Evolutionary conservation across 495 filamentous ascomycete genomes (phyloP), one percentile per base, ranked within the genome.

Genomic region (Daldinia caldariorum): DNA sequence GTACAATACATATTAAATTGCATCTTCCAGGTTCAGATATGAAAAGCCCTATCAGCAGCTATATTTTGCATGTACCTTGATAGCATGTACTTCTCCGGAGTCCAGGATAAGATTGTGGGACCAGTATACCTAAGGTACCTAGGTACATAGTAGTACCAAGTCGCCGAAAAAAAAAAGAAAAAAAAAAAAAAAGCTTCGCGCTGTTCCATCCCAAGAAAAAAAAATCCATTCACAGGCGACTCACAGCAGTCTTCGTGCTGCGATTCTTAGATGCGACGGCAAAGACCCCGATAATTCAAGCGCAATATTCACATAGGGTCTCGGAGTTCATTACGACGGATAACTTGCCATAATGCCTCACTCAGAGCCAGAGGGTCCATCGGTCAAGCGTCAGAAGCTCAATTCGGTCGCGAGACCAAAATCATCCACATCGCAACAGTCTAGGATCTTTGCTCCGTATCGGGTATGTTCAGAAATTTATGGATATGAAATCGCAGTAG

Each of bases 371-470:
- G 85, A 88, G 57, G 77, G 81, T 55, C 86, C 86, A 65, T 79
- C 86, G 61, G 83, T 82, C 49, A 94, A 94, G 79, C 87, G 91
- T 47, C 90, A 90, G 77, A 93, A 89, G 80, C 76, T 85, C 67
- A 75, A 79, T 66, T 58, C 71, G 71, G 76, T 76, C 71, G 71
- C 72, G 62, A 79, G 75, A 61, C 34, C 71, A 41, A 72, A 82
- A 47, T 69, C 77, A 10, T 59, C 78, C 22, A 72, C 76, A 9
- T 71, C 73, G 37, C 71, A 75, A 64, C 83, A 86, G 53, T 93
- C 94, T 8, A 86, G 87, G 70, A 92, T 98, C 67, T 96, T 98
- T 80, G 91, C 94, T 47, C 95, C 95, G 6, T 97, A 93, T 78
- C 82, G 94, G 75, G 94, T 96, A 89, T 71, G 90, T 83, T n/a